These are phyloP conservation scores for Coniochaeta sp. DNA, from an alignment of 2,329 filamentous ascomycete genomes.

Conservation along the genomic window DNA sequence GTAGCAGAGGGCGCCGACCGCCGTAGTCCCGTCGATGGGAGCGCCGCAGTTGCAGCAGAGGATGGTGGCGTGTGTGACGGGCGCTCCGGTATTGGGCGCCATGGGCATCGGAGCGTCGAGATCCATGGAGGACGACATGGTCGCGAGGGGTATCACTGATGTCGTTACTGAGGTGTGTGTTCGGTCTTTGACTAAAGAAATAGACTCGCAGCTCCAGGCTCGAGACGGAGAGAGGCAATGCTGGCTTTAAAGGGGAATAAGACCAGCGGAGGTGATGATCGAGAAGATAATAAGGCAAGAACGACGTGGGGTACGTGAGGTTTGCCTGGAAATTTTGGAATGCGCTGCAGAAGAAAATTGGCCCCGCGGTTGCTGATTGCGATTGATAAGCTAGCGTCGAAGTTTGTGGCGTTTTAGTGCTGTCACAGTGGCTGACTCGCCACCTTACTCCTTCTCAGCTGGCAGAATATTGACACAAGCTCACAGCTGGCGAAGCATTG, in stretches of 20 bases:
- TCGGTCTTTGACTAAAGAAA: neutral
- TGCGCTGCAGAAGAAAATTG: neutral
- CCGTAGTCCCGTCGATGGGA: conserved; percentile 83
- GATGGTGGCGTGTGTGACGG: conserved; percentile 43
- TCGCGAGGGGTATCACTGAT: neutral
- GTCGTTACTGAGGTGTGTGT: neutral
- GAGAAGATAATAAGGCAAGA: neutral
- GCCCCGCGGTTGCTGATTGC: conserved; percentile 1
- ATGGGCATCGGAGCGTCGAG: conserved; percentile 22
- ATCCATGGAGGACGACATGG: conserved; percentile 18
- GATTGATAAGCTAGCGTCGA: conserved; percentile 1
- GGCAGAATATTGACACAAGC: neutral
- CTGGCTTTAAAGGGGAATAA: neutral
- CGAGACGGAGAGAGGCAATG: neutral
- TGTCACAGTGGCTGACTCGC: neutral
- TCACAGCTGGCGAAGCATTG: neutral
- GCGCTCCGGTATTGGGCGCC: conserved; percentile 14
- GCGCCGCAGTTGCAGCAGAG: conserved; percentile 97
- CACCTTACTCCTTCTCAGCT: neutral
- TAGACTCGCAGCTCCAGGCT: neutral
- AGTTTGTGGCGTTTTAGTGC: neutral
- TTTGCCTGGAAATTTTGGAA: conserved; percentile 1
- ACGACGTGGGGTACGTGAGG: neutral
- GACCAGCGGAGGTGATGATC: neutral
- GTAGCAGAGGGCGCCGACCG: conserved; percentile 83